Conservation (phyloP, 2,329 filamentous ascomycete genomes). For the Claviceps lovelessii region DNA sequence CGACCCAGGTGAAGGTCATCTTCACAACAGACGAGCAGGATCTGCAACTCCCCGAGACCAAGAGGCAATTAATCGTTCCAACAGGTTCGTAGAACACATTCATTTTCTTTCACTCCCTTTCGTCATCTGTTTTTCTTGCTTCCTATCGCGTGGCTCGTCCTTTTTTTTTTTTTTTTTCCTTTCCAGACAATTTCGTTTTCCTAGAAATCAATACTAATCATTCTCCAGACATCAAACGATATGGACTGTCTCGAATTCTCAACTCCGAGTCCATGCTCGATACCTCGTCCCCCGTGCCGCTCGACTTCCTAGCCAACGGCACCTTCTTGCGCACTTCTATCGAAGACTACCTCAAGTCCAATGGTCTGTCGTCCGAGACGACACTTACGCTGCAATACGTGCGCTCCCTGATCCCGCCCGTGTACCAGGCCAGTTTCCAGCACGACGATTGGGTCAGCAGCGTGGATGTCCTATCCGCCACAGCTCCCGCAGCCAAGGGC, state of each 20-base stretch:
- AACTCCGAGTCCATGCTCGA: slow-evolving; percentile 60
- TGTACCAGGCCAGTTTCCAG: slow-evolving; percentile 82
- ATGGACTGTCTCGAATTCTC: slow-evolving; percentile 55
- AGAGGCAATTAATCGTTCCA: slow-evolving; percentile 47
- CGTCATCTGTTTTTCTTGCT: not conserved
- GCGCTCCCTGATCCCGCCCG: slow-evolving; percentile 74
- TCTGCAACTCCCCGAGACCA: slow-evolving; percentile 47
- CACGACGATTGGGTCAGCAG: slow-evolving; percentile 95
- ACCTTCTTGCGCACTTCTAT: slow-evolving; percentile 79
- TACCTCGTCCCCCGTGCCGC: slow-evolving; percentile 52
- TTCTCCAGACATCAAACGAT: slow-evolving; percentile 48
- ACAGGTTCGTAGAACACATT: slow-evolving; percentile 28
- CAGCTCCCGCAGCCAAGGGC: slow-evolving; percentile 42
- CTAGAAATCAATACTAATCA: slow-evolving; percentile 1
- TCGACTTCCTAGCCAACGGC: slow-evolving; percentile 94
- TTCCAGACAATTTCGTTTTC: too few species aligned
- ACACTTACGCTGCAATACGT: slow-evolving; percentile 87
- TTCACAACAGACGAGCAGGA: slow-evolving; percentile 51
- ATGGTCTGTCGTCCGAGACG: slow-evolving; percentile 79
- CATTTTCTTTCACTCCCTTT: not conserved
- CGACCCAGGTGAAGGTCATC: slow-evolving; percentile 49
- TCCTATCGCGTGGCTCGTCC: too few species aligned
- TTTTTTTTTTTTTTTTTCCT: not conserved
- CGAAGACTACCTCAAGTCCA: slow-evolving; percentile 74
- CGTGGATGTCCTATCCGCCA: slow-evolving; percentile 64